phyloP scores from a whole-genome alignment of 352 stramenopile genomes.

The Phytophthora lateralis region DNA sequence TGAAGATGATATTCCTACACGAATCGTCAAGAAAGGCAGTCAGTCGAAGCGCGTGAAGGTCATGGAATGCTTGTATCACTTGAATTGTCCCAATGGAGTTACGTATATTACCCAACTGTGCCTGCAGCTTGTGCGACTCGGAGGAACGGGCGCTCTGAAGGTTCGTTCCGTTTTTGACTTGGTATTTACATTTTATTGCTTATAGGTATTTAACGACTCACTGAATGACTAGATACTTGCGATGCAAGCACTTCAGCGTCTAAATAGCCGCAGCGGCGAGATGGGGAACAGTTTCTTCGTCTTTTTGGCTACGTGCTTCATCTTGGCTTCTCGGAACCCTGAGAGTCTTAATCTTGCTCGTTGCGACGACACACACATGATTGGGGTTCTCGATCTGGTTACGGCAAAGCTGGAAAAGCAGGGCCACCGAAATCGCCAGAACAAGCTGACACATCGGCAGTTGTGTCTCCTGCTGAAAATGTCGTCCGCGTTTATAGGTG shows the following conservation, averaged over 20 bases:
- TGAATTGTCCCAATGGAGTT: constrained; percentile 30
- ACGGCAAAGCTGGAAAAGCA: constrained; percentile 30
- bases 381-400: constrained; percentile 30
- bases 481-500: constrained; percentile 28
- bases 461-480: constrained; percentile 43
- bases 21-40: constrained; percentile 25
- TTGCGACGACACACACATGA: constrained; percentile 12
- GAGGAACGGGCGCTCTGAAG: constrained; percentile 48
- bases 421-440: constrained; percentile 15
- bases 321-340: constrained; percentile 30
- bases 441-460: constrained; percentile 30
- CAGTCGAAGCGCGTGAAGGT: constrained; percentile 32
- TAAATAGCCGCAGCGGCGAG: constrained; percentile 14
- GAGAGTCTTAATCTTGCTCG: constrained; percentile 13
- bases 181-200: neutral
- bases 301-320: constrained; percentile 54
- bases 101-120: constrained; percentile 39
- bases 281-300: constrained; percentile 39
- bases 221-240: constrained; percentile 26
- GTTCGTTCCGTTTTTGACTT: constrained; percentile 26
- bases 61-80: constrained; percentile 43
- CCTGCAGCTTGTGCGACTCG: constrained; percentile 40
- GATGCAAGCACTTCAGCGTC: constrained; percentile 26
- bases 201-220: constrained; percentile 6
- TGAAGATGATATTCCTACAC: constrained; percentile 26